A percentile compares a stretch with the other conserved stretches of the same genome.
These are phyloP conservation scores for Diaporthe vaccinii DNA, from an alignment of 2,329 filamentous ascomycete species.

Conservation along the genomic window DNA sequence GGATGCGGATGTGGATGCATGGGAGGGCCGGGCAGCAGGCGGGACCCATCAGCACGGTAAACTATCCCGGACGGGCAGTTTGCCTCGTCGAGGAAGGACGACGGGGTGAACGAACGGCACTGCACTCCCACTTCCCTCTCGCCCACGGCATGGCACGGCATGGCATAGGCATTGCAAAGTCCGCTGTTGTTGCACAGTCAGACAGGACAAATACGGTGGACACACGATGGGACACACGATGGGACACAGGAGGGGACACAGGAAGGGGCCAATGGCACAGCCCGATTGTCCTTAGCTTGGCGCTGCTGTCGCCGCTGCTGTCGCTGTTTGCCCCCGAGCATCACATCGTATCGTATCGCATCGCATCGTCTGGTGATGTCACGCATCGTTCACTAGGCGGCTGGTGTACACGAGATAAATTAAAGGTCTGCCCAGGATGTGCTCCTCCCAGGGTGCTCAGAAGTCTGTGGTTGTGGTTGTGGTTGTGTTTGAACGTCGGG, in stretches of 20 bases:
- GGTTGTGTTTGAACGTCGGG: neutral
- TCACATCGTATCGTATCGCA: neutral
- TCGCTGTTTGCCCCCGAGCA: neutral
- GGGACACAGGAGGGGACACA: neutral
- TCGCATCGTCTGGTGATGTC: neutral
- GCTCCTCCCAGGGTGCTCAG: neutral
- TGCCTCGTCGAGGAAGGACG: constrained; percentile 26
- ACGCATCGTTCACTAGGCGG: constrained; percentile 11
- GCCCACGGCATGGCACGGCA: neutral
- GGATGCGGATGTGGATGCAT: constrained; percentile 18
- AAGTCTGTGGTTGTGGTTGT: constrained; percentile 24
- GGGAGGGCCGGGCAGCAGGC: constrained; percentile 16
- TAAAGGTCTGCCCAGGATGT: constrained; percentile 34
- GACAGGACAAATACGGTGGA: constrained; percentile 11
- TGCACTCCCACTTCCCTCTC: constrained; percentile 3
- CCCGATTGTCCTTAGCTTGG: neutral
- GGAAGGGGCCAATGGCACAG: neutral
- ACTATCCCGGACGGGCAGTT: constrained; percentile 24
- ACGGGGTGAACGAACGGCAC: constrained; percentile 3
- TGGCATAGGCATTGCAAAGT: constrained; percentile 14
- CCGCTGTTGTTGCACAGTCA: constrained; percentile 1
- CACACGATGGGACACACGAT: constrained; percentile 8
- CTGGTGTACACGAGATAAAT: constrained; percentile 38
- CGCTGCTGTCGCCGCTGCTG: neutral
- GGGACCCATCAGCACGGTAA: constrained; percentile 38